Percentiles rank a stretch among this genome's conserved stretches.
These are phyloP conservation scores for Mucor piriformis DNA, from an alignment of 371 early-diverging fungal genomes.

Conservation along the genomic window DNA sequence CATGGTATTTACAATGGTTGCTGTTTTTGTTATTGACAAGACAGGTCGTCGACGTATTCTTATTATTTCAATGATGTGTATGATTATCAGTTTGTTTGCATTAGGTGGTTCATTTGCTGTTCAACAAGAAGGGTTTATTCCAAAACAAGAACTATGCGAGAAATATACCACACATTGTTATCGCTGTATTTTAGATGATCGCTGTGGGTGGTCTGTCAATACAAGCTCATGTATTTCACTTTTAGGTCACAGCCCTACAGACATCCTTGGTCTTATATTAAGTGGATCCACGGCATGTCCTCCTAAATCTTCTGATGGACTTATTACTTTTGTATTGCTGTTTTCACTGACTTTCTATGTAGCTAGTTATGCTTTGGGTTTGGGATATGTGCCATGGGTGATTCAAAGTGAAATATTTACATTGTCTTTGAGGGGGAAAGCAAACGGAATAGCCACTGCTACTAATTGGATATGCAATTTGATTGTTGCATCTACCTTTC, in stretches of 20 bases:
- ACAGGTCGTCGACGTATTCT: conserved; percentile 64
- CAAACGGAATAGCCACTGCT: conserved; percentile 65
- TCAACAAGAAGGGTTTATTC: conserved; percentile 54
- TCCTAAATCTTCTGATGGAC: conserved; percentile 24
- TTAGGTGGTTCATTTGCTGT: conserved; percentile 63
- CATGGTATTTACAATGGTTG: conserved; percentile 56
- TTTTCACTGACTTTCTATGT: conserved; percentile 57
- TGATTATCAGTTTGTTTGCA: conserved; percentile 56
- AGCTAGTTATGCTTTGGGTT: conserved; percentile 67
- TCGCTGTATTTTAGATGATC: conserved; percentile 66
- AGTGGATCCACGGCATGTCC: conserved; percentile 38
- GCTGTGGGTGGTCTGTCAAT: conserved; percentile 54
- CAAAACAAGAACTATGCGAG: conserved; percentile 49
- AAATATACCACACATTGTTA: conserved; percentile 60
- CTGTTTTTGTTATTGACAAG: conserved; percentile 59
- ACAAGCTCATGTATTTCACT: conserved; percentile 24
- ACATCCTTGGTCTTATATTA: conserved; percentile 25
- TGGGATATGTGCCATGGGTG: conserved; percentile 70
- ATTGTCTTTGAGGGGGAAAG: conserved; percentile 62
- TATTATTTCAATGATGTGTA: conserved; percentile 56
- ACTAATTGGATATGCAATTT: conserved; percentile 68
- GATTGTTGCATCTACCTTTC: conserved; percentile 60
- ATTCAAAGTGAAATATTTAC: conserved; percentile 68
- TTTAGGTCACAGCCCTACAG: conserved; percentile 1
- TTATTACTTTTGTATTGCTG: conserved; percentile 33